Evolutionary conservation across 192 early-diverging fungal species (phyloP).

Genomic region (Dissophora globulifera): DNA sequence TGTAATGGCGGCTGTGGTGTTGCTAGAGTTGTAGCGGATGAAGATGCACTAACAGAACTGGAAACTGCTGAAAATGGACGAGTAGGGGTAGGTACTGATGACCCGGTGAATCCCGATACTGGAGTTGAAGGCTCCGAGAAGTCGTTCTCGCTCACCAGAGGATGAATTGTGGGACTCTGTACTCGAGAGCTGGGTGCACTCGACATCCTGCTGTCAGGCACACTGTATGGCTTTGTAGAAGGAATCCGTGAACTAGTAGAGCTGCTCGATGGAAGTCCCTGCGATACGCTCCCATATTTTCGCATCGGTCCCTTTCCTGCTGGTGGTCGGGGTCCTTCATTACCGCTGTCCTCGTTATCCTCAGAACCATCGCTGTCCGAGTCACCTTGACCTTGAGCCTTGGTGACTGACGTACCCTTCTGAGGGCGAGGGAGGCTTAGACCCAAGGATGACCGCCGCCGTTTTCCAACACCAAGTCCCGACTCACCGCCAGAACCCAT

Average conservation of each 20-base stretch:
- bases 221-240: background rate
- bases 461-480: slow-evolving; percentile 32
- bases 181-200: slow-evolving; percentile 41
- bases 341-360: slow-evolving; percentile 24
- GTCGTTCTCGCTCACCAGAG: slow-evolving; percentile 37
- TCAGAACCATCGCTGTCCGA: slow-evolving; percentile 48
- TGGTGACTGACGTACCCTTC: slow-evolving; percentile 21
- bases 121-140: slow-evolving; percentile 30
- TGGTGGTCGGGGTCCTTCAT: slow-evolving; percentile 12
- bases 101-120: slow-evolving; percentile 9
- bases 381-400: background rate
- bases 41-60: too few species aligned
- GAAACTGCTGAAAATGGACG: background rate
- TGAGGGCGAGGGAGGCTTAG: slow-evolving; percentile 31
- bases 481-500: slow-evolving; percentile 22
- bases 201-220: slow-evolving; percentile 27
- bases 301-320: slow-evolving; percentile 50
- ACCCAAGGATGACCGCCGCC: slow-evolving; percentile 36
- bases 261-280: slow-evolving; percentile 8
- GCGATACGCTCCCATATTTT: slow-evolving; percentile 38
- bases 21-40: too few species aligned
- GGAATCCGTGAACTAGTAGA: background rate
- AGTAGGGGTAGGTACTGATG: slow-evolving; percentile 2
- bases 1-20: background rate
- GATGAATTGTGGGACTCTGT: slow-evolving; percentile 31